phyloP scores from a whole-genome alignment of 306 rosid species.

The Boehmeria nivea region DNA sequence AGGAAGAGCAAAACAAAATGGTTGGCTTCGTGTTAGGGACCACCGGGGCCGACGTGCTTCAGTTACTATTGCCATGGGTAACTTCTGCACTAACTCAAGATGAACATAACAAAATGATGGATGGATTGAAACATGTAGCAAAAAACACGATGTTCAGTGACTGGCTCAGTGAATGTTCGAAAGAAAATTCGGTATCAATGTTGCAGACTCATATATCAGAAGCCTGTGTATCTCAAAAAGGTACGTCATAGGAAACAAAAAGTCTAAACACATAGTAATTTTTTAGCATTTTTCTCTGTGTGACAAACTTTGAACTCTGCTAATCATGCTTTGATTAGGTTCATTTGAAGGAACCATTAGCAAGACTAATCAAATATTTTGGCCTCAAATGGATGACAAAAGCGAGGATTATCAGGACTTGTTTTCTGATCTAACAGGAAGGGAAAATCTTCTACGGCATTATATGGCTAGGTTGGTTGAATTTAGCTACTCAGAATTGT shows the following conservation, averaged over 20 bases:
- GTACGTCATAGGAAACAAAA: too few species aligned
- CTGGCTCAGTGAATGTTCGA: slow-evolving; percentile 89
- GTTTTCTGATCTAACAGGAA: slow-evolving; percentile 69
- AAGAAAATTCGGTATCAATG: slow-evolving; percentile 57
- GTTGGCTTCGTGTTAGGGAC: slow-evolving; percentile 94
- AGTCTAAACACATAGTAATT: too few species aligned
- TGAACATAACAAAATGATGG: slow-evolving; percentile 90
- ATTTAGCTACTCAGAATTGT: too few species aligned
- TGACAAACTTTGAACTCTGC: background rate
- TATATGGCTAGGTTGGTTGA: slow-evolving; percentile 67
- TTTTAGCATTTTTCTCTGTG: slow-evolving; percentile 1
- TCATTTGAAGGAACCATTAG: slow-evolving; percentile 55
- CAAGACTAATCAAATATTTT: slow-evolving; percentile 59
- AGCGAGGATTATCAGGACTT: slow-evolving; percentile 68
- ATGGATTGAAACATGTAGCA: slow-evolving; percentile 93
- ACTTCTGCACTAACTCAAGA: slow-evolving; percentile 91
- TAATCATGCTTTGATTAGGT: slow-evolving; percentile 24
- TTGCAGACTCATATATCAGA: slow-evolving; percentile 36
- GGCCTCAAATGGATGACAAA: slow-evolving; percentile 73
- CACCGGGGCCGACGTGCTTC: slow-evolving; percentile 93
- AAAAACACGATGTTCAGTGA: slow-evolving; percentile 95
- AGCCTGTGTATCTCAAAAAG: slow-evolving; percentile 53
- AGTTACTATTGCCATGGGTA: slow-evolving; percentile 93
- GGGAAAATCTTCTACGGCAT: slow-evolving; percentile 65
- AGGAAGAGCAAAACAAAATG: slow-evolving; percentile 94